These are phyloP conservation scores for Fusarium devonianum DNA, from an alignment of 2,329 filamentous ascomycete genomes.

Conservation along the genomic window DNA sequence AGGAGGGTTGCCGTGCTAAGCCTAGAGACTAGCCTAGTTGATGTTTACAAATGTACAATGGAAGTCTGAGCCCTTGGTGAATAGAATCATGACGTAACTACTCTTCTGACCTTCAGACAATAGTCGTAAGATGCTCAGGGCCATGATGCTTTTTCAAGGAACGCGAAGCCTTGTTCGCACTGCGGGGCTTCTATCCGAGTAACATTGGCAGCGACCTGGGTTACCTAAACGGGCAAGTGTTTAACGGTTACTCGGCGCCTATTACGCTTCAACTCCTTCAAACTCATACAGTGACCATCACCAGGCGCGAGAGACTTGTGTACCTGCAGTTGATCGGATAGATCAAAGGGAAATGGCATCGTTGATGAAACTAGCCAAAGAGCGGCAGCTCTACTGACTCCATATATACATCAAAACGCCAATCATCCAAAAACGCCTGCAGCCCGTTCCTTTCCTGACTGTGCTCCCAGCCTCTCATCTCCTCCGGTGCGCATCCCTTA, in stretches of 20 bases:
- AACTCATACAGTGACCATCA: neutral
- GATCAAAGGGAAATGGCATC: conserved; percentile 35
- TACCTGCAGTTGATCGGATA: neutral
- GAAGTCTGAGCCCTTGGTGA: neutral
- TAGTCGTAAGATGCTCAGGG: neutral
- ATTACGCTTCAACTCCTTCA: neutral
- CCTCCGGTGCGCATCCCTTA: conserved; percentile 26
- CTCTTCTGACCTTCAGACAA: conserved; percentile 19
- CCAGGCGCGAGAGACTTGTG: neutral
- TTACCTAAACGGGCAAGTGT: neutral
- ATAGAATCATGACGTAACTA: conserved; percentile 30
- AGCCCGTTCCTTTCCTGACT: conserved; percentile 23
- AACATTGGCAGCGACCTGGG: neutral
- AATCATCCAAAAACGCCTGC: conserved; percentile 29
- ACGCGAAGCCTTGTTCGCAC: neutral
- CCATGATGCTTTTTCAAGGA: neutral
- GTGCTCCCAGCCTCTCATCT: conserved; percentile 25
- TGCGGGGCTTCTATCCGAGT: conserved; percentile 3
- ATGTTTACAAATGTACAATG: no score
- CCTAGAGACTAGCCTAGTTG: no score
- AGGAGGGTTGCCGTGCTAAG: no score
- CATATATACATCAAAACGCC: conserved; percentile 39
- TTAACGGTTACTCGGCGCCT: neutral
- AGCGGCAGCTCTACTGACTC: conserved; percentile 36
- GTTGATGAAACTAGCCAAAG: conserved; percentile 33